Base-by-base conservation (phyloP, 2,329 filamentous ascomycete genomes). In the Ophiobolus disseminans region DNA sequence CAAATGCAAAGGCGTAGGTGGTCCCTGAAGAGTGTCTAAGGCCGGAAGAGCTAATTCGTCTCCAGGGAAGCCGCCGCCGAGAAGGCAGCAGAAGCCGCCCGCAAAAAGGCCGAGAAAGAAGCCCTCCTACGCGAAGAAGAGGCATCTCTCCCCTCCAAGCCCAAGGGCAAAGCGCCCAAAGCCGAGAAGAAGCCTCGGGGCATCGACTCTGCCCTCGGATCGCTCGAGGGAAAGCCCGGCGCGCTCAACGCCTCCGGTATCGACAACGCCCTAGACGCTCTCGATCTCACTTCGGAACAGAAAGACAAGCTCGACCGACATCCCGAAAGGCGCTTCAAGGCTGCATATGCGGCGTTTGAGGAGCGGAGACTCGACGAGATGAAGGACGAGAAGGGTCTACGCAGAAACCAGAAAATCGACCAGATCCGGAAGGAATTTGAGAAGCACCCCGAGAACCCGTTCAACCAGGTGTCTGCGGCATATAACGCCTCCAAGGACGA, bases 391-490 rank as follows among this genome's bases (percentile, higher is more conserved):
- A 89, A 88, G 48, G 91, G 90, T 0, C 74, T 97, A 69, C 81
- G 92, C 48, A 80, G 89, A 62, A 85, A 95, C 62, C 92, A 97
- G 82, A 88, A 89, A 75, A 86, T 92, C 65, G 89, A 93, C 56
- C 81, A 87, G 68, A 89, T 96, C 60, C 77, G 84, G 55, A 95
- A 96, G 80, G 94, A 97, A 77, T 99, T 97, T 73, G 89, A 96
- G 75, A 95, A 91, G 80, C 89, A 89, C 66, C 87, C 90, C 1
- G 93, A 97, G 64, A 99, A 99, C 73, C 94, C 94, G 11, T 94
- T 96, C 77, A 96, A 96, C 76, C 90, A 96, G 77, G 86, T 87
- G 13, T 84, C 79, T 41, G 89, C 86, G 2, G 74, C 80, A 3
- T 95, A 91, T 75, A 90, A 99, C 74, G 84, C 90, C 44, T 83